These are phyloP conservation scores for Fusarium clavum DNA, from an alignment of 2,329 filamentous ascomycete species.

Conservation along the genomic window DNA sequence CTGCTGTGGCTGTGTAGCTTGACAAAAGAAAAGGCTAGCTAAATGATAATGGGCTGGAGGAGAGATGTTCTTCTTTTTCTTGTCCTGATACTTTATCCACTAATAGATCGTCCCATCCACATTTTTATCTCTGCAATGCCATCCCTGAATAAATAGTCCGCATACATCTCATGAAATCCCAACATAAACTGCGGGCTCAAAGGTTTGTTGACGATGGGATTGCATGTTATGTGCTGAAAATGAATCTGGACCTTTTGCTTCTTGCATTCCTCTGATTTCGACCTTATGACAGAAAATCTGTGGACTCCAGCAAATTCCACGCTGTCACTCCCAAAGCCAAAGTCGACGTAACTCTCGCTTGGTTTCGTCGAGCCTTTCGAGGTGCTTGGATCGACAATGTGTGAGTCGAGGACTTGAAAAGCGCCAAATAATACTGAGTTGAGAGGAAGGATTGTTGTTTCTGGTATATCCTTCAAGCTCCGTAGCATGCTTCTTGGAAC, in stretches of 20 bases:
- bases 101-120: conserved; percentile 14
- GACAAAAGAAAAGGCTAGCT: background rate
- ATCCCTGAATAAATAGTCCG: conserved; percentile 45
- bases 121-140: conserved; percentile 38
- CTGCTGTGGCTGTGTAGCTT: conserved; percentile 1
- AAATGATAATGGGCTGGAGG: background rate
- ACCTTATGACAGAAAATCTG: conserved; percentile 45
- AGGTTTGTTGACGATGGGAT: conserved; percentile 40
- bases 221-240: conserved; percentile 43
- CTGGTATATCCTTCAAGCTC: conserved; percentile 33
- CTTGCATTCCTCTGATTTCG: background rate
- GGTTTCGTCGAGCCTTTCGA: too few relatives aligned
- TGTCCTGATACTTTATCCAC: background rate
- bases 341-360: conserved; percentile 46
- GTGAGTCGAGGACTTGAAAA: conserved; percentile 44
- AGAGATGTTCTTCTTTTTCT: background rate
- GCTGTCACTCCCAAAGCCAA: conserved; percentile 46
- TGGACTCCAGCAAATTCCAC: conserved; percentile 47
- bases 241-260: conserved; percentile 33
- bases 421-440: conserved; percentile 43
- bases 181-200: conserved; percentile 26
- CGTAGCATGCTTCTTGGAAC: conserved; percentile 26
- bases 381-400: background rate
- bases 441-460: conserved; percentile 27
- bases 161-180: conserved; percentile 44